Evolutionary conservation across 345 rosid species (phyloP), one percentile per base, ranked within the genome.

Genomic region (Melastoma malabathricum): DNA sequence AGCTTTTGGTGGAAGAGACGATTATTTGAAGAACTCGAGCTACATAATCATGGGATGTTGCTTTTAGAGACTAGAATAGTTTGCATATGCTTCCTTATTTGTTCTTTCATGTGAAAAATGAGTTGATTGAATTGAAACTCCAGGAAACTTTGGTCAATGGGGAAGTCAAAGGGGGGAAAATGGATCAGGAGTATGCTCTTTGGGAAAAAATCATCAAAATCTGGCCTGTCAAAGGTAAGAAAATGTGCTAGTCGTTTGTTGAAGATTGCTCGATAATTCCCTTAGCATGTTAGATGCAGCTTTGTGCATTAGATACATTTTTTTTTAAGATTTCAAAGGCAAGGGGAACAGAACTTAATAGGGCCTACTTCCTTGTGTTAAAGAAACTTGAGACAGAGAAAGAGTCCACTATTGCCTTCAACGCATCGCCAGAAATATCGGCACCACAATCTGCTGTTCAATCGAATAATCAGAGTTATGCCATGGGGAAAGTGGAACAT

Each of bases 161-260:
- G 55, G 18, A 51, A 51, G 19, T 51, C 55, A 34, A 34, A 34
- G 41, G 55, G 55, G 19, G 55, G 44, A 15, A 51, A 51, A 51
- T 51, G 55, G 55, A 51, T 51, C 55, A 51, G 5, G 55, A 41
- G 18, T 15, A 41, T 51, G 9, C 55, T 51, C 1, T 51, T 51
- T 2, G 44, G 55, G 44, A 51, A 51, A 44, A 51, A 51, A 51
- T 51, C 55, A 17, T 34, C 55, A 41, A 51, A 51, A 16, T 51
- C 55, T 51, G 41, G 55, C 44, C 18, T 34, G 44, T 41, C 19
- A 4, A 51, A 51, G 55, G 55, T 51, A 50, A 4, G 53, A 27
- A 50, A 23, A 15, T 27, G 6, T 50, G 25, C 25, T 9, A 34
- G 41, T 34, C 12, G 2, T 8, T 8, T 10, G 6, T 12, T 34